A percentile compares a stretch with the other conserved stretches of the same genome.
These are phyloP conservation scores for Schizosaccharomyces cryophilus DNA, from an alignment of 805 yeast species.

Conservation along the genomic window DNA sequence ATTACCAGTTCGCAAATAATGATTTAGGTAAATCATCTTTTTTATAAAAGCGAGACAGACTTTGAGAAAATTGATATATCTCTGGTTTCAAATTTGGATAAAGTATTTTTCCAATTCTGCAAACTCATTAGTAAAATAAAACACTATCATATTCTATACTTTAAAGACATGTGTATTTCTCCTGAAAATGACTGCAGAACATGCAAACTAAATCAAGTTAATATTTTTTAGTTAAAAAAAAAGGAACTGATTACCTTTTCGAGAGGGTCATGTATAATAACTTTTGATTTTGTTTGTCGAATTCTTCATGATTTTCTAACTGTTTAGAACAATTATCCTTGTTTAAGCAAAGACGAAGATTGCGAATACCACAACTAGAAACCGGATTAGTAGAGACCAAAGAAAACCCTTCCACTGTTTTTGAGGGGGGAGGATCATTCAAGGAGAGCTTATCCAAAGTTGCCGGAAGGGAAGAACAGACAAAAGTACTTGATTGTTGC, in stretches of 20 bases:
- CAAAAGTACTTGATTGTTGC: too few species aligned
- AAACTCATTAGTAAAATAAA: background rate
- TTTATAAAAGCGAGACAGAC: background rate
- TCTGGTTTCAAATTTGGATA: background rate
- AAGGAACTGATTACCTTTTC: background rate
- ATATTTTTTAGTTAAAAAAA: background rate
- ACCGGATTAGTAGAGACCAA: background rate
- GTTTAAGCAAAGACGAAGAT: background rate
- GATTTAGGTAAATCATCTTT: background rate
- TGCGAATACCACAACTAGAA: background rate
- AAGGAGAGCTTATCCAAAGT: too few species aligned
- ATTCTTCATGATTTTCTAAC: background rate
- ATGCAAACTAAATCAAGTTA: background rate
- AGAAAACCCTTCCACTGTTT: background rate
- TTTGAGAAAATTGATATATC: background rate
- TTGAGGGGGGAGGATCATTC: too few species aligned
- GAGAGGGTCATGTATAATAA: background rate
- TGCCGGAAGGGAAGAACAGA: too few species aligned
- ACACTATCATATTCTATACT: background rate
- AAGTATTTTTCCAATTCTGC: background rate
- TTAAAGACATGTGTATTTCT: background rate
- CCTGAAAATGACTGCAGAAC: background rate
- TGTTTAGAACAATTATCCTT: background rate
- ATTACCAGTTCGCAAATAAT: background rate
- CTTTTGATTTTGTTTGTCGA: background rate